Conservation (phyloP, 2,329 filamentous ascomycete species). For the Fusarium hostae region DNA sequence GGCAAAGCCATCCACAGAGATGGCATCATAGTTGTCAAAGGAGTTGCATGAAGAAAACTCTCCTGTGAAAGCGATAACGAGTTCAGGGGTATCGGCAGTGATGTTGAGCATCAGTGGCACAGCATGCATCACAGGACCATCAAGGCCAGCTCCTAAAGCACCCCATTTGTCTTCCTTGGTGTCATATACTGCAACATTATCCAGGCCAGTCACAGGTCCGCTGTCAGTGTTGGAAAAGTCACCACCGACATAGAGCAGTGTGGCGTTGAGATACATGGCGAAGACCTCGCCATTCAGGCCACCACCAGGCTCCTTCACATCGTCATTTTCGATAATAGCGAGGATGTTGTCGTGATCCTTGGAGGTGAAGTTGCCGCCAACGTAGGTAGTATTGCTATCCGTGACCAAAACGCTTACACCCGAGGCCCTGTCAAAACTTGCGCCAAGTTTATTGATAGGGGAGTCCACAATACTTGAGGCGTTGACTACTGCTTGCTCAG, state of each 20-base stretch:
- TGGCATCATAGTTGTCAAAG: constrained; percentile 71
- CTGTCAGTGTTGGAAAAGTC: constrained; percentile 80
- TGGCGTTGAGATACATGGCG: constrained; percentile 74
- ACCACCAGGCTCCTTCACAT: constrained; percentile 70
- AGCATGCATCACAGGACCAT: constrained; percentile 79
- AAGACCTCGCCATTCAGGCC: constrained; percentile 85
- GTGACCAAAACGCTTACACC: constrained; percentile 76
- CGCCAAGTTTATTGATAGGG: constrained; percentile 79
- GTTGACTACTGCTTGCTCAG: constrained; percentile 62
- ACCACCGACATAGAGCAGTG: constrained; percentile 82
- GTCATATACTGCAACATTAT: constrained; percentile 82
- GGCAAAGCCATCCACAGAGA: constrained; percentile 79
- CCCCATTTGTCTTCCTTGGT: constrained; percentile 75
- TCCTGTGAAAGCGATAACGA: constrained; percentile 82
- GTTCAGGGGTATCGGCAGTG: constrained; percentile 73
- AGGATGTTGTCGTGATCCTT: constrained; percentile 79
- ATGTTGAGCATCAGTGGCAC: constrained; percentile 84
- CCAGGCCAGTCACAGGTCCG: constrained; percentile 71
- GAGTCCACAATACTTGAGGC: constrained; percentile 75
- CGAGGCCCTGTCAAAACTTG: constrained; percentile 73
- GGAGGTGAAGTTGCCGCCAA: constrained; percentile 86
- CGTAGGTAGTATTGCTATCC: constrained; percentile 72
- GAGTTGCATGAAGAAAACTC: constrained; percentile 78
- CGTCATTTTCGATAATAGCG: constrained; percentile 72
- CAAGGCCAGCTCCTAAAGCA: constrained; percentile 84